Base-by-base conservation (phyloP, 2,329 filamentous ascomycete genomes). In the Sarocladium strictum region DNA sequence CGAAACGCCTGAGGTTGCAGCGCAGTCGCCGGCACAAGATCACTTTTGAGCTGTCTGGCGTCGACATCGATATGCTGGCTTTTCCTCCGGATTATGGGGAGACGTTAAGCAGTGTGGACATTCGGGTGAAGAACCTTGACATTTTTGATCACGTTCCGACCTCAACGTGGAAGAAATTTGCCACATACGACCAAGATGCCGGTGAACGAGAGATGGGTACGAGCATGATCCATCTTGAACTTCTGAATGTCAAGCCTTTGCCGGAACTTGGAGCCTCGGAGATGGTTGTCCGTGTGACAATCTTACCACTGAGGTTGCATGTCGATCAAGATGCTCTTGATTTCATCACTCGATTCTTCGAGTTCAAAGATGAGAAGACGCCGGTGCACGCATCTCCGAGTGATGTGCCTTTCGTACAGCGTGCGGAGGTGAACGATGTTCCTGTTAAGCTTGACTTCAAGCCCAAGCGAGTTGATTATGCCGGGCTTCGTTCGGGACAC, bases 161-260 rank as follows among this genome's bases (percentile, higher is more conserved):
- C 0, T 99, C 94, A 3, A 97, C 93, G 0, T 99, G 95, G 95
- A 95, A 89, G 69, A 99, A 97, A 67, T 99, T 99, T 71, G 86
- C 90, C 14, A 97, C 93, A 0, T 97, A 96, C 63, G 89, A 96
- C 73, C 84, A 89, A 56, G 90, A 95, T 65, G 86, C 86, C 11
- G 89, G 89, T n/a, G 85, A 90, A 64, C 83, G 92, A 50, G 90
- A 97, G 70, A 87, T 89, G 69, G 87, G 86, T 17, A 87, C 87
- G 14, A 90, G 85, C 63, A 97, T 97, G 92, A 80, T 94, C 15
- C 91, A 96, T 65, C 74, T 97, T 9, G 89, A 97, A 66, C 75
- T 97, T 5, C 75, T 96, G 55, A 96, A 89, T 54, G 90, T 97
- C 38, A 90, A 88, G 67, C 94, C 94, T 3, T 79, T 96, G 3